Evolutionary conservation across 2,329 filamentous ascomycete species (phyloP), one percentile per base, ranked within the genome.

Genomic region (Colletotrichum spinosum): DNA sequence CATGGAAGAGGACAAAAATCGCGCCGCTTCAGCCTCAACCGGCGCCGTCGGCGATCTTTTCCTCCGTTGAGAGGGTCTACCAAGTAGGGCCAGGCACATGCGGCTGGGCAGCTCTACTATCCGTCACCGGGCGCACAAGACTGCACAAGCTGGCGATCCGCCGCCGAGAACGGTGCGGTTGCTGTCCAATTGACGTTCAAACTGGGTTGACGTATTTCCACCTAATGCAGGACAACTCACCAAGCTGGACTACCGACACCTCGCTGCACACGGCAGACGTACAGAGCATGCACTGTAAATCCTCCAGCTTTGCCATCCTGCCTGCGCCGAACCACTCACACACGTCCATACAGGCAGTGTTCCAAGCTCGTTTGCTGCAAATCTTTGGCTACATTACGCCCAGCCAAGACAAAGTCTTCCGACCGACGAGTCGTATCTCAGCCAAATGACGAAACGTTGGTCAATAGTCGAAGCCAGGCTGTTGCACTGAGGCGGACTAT

Each of bases 11-110:
- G 48, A 44, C 56, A 59, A 37, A 12, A 8, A 51, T 59, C 25
- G 48, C 46, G 55, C 56, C 56, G 56, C 56, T 45, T 34, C 56
- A 59, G 48, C 56, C 39, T 53, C 56, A 52, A 48, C 56, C 48
- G 48, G 37, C 34, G 49, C 49, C 38, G 56, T 34, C 33, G 56
- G 6, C 52, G 48, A 53, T 52, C 48, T 37, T 15, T 52, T 25
- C 49, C 8, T 33, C 33, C 38, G 33, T 50, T 45, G 7, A 44
- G 42, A 34, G 13, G 11, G n/a, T 46, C 15, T 5, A 25, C 25
- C 25, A 25, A 4, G 25, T 17, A 46, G 48, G 17, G 51, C 33
- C 53, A 49, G 15, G 55, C 13, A 45, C 51, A 35, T n/a, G 49
- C 48, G 38, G 39, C 35, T 34, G 42, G 42, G 48, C 41, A 59